Evolutionary conservation across 75 land plant genomes (phyloP).

Genomic region (Adiantum capillusveneris): DNA sequence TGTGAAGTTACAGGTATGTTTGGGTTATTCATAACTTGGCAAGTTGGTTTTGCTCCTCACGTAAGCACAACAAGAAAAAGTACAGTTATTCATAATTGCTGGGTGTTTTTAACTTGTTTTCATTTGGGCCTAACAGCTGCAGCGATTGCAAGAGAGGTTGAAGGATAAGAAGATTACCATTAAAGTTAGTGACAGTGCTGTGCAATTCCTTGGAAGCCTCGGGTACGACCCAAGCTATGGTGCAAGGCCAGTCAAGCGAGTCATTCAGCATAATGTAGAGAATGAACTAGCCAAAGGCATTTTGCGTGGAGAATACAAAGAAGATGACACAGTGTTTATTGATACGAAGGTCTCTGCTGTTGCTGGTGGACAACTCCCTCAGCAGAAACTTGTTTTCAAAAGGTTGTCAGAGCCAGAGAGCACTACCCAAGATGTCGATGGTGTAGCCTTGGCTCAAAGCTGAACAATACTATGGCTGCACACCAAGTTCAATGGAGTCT

Average conservation of each 20-base stretch:
- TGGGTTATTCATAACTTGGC: too few relatives aligned
- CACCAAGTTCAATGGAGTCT: too few relatives aligned
- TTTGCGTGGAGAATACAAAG: slow-evolving; percentile 42
- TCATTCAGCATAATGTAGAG: slow-evolving; percentile 57
- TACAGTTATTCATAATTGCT: too few relatives aligned
- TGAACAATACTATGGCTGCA: too few relatives aligned
- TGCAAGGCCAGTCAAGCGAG: slow-evolving; percentile 63
- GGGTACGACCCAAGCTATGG: slow-evolving; percentile 70
- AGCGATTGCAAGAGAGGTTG: slow-evolving; percentile 44
- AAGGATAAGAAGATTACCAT: slow-evolving; percentile 49
- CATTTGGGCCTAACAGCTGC: slow-evolving; percentile 44
- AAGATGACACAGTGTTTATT: slow-evolving; percentile 45
- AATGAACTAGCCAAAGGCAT: slow-evolving; percentile 60
- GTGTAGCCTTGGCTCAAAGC: too few relatives aligned
- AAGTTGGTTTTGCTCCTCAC: too few relatives aligned
- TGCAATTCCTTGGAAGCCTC: slow-evolving; percentile 47
- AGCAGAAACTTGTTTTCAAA: slow-evolving; percentile 45
- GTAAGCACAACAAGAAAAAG: too few relatives aligned
- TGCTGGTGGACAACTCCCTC: slow-evolving; percentile 47
- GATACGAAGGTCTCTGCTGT: slow-evolving; percentile 51
- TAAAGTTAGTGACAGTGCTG: slow-evolving; percentile 43
- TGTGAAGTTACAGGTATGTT: slow-evolving; percentile 49
- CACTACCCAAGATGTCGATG: too few relatives aligned
- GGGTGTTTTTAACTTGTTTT: too few relatives aligned
- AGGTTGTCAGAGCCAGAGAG: slow-evolving; percentile 17